phyloP scores from a whole-genome alignment of 768 basidiomycete genomes.

The Epithele typhae region DNA sequence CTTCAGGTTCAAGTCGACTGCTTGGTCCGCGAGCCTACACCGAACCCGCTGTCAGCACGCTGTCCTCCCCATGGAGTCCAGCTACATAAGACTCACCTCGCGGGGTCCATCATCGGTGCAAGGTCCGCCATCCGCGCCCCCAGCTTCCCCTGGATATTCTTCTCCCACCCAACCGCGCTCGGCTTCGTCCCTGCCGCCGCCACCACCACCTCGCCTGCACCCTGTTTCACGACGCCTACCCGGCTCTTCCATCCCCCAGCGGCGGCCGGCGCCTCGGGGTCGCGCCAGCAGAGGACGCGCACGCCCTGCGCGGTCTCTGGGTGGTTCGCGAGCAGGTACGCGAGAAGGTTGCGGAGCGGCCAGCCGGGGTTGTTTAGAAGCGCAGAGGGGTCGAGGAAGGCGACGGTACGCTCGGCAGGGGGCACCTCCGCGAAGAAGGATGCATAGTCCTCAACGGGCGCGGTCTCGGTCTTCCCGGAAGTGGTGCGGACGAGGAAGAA shows the following conservation, averaged over 20 bases:
- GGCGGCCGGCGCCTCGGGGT: constrained; percentile 43
- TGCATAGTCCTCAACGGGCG: constrained; percentile 52
- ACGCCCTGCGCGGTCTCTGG: constrained; percentile 46
- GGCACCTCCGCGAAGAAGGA: constrained; percentile 50
- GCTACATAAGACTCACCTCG: constrained; percentile 43
- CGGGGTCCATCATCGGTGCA: constrained; percentile 95
- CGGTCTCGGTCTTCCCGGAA: constrained; percentile 36
- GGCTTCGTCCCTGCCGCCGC: constrained; percentile 35
- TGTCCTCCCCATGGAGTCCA: not conserved
- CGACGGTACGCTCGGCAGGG: constrained; percentile 29
- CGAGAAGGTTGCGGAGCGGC: constrained; percentile 90
- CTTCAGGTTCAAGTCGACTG: constrained; percentile 96
- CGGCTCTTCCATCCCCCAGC: constrained; percentile 56
- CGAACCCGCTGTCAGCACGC: not conserved
- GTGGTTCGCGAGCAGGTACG: constrained; percentile 84
- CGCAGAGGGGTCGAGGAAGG: constrained; percentile 73
- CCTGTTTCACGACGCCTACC: constrained; percentile 46
- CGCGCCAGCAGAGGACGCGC: constrained; percentile 76
- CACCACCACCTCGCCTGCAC: constrained; percentile 13
- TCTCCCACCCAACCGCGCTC: constrained; percentile 91
- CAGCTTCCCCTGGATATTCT: constrained; percentile 82
- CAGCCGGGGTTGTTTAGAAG: constrained; percentile 49
- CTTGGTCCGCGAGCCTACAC: constrained; percentile 84
- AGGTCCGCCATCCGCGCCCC: constrained; percentile 86
- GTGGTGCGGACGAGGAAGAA: constrained; percentile 60